Conservation (phyloP, 139 green algal species). For the Closterium sp. region DNA sequence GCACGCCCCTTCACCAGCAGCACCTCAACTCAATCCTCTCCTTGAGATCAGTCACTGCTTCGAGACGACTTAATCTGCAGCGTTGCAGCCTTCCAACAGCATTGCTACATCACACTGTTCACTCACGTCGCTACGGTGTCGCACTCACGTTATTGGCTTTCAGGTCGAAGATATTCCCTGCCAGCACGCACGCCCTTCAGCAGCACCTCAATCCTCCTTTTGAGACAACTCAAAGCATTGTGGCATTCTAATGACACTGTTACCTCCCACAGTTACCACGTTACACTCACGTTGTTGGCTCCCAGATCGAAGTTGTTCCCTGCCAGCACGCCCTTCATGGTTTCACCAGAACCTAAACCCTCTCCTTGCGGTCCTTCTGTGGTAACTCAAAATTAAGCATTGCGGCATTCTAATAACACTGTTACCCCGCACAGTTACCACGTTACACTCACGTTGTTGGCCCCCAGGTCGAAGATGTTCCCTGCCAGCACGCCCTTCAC, state of each 20-base stretch:
- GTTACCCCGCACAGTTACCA: too few species aligned
- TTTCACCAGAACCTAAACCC: constrained; percentile 26
- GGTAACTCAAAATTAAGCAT: constrained; percentile 47
- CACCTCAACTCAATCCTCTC: constrained; percentile 32
- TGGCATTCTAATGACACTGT: too few species aligned
- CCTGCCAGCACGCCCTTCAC: constrained; percentile 58
- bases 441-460: too few species aligned
- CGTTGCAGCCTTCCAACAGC: too few species aligned
- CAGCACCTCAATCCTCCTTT: constrained; percentile 23
- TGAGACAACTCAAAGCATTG: constrained; percentile 13
- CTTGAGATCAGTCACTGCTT: constrained; percentile 10
- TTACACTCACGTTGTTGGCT: too few species aligned
- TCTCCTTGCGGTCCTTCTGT: neutral
- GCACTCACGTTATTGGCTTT: constrained; percentile 41
- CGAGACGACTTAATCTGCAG: too few species aligned
- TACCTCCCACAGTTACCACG: too few species aligned
- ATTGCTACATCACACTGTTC: too few species aligned
- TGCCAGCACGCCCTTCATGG: too few species aligned
- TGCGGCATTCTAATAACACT: too few species aligned
- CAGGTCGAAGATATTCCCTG: constrained; percentile 88
- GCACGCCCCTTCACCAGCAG: too few species aligned
- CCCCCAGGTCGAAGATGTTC: constrained; percentile 89
- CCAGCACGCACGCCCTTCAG: constrained; percentile 52
- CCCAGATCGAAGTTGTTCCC: too few species aligned
- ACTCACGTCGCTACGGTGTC: neutral